Evolutionary conservation across 2,329 filamentous ascomycete genomes (phyloP), one percentile per base, ranked within the genome.

Genomic region (Trichothecium roseum): DNA sequence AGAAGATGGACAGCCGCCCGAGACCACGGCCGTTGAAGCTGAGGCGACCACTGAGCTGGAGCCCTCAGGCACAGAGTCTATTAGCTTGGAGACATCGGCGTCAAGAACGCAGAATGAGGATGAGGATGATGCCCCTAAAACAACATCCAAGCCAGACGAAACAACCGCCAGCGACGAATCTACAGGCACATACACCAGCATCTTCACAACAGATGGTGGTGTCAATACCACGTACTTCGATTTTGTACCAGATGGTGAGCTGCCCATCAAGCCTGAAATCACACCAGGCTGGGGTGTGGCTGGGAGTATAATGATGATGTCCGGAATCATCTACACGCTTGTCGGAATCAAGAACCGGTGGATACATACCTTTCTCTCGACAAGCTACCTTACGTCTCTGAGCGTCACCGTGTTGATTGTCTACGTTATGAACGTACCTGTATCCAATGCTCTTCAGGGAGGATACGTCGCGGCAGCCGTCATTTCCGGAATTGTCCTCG

Each of bases 381-480:
- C 81, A 1, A 83, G 76, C 5, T 88, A 83, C 47, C 64, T 91
- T 18, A 69, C 74, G 16, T 73, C 78, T 30, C 61, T 95, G 26
- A 78, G 82, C 13, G 78, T 91, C 10, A 76, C 82, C 0, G 81
- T 94, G 3, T 65, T 96, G 16, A 85, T 95, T 37, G 58, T 94
- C 30, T 95, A 95, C 53, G 80, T 95, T 28, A 91, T 93, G 81
- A 80, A 70, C 37, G 72, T 79, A 1, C 86, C 87, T 0, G 72
- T 94, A 28, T 75, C 69, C 40, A 63, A 83, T 53, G 83, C 76
- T 0, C 64, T 91, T 3, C 86, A 95, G 57, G 89, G 86, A 18
- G 89, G 78, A 20, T 95, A 91, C 54, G 73, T 96, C 26, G 83
- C 87, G 6, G 88, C 86, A 3, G 74, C 72, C 3, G 69, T 84